Base-by-base conservation (phyloP, 1,139 yeast genomes). In the Scheffersomyces stambukii region DNA sequence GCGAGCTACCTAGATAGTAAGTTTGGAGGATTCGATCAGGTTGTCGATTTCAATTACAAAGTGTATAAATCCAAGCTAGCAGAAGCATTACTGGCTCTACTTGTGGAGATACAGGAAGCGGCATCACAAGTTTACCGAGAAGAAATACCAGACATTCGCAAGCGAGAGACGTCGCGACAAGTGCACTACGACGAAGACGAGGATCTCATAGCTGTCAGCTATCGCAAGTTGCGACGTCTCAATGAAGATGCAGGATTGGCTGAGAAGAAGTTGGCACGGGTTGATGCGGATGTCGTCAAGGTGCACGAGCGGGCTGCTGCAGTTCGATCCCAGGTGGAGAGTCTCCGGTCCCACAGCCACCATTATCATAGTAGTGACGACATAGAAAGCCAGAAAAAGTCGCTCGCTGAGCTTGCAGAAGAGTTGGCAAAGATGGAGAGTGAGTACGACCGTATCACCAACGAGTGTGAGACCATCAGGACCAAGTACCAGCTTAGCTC, bases 401-500 rank as follows among this genome's bases (percentile, higher is more conserved):
- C 54, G 10, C 40, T 72, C 2, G 42, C 37, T 2, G 51, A 54
- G 11, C 48, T 74, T 5, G 39, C 52, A 24, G 43, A 45, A 21
- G 64, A 61, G 35, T 39, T 63, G n/a, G 32, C 28, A 1, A 43
- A 38, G 4, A 43, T 67, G 13, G 42, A 43, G 9, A 38, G 36
- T 3, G 68, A 57, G 32, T 54, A 55, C 30, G 43, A 46, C 2
- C 47, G 48, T 19, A 43, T 61, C 15, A 43, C 45, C 5, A 41
- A 40, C 3, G 64, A 57, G 28, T 64, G 65, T 34, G 80, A 75
- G 18, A 29, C 40, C 0, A 44, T 68, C 6, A 56, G 86, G 35
- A 40, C 40, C 2, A 46, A 63, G 25, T 81, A 81, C 45, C 88
- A 79, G 49, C 42, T 47, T 5, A 55, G 57, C 17, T 77, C 85